Base-by-base conservation (phyloP, 192 early-diverging fungal genomes). In the Piromyces sp. region DNA sequence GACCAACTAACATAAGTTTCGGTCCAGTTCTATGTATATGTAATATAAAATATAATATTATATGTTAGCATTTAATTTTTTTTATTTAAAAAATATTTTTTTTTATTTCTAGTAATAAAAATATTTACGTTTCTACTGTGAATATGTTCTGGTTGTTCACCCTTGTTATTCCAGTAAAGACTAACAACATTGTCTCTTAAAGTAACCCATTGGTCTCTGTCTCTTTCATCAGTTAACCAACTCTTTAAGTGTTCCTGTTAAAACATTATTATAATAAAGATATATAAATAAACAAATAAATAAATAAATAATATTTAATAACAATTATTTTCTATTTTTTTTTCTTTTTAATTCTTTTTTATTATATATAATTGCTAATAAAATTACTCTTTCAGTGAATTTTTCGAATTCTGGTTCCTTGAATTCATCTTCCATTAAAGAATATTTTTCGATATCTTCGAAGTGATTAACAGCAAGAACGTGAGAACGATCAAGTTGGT, bases 1-100 rank as follows among this genome's bases (percentile, higher is more conserved):
- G 98, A 99, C 96, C 97, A 99, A 83, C 93, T 88, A 51, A 96
- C 91, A 84, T 95, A 96, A 80, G 92, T 92, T 84, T 97, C 97
- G 79, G 96, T 96, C 97, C 96, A 98, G 91, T 97, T 92, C 86
- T 92, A 86, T 42, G n/a, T n/a, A 79, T 79, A 30, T 30, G 17
- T 2, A 79, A 29, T 2, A 51, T 26, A 79, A 82, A 13, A 29
- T 30, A 37, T 78, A 13, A 42, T 13, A 13, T 78, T 13, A 15
- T 29, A 30, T 13, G 16, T 78, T 13, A 68, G 1, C 19, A 29
- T 29, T 30, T 17, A 15, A 14, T 68, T 12, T 30, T 37, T 78
- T 15, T 13, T 13, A 81, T 29, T 38, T 85, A 5, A 30, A 82
- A 29, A 86, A 29, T 26, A 84, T 40, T 29, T 84, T 30, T 30